Evolutionary conservation across 2,329 filamentous ascomycete species (phyloP).

Genomic region (Aspergillus bombycis): DNA sequence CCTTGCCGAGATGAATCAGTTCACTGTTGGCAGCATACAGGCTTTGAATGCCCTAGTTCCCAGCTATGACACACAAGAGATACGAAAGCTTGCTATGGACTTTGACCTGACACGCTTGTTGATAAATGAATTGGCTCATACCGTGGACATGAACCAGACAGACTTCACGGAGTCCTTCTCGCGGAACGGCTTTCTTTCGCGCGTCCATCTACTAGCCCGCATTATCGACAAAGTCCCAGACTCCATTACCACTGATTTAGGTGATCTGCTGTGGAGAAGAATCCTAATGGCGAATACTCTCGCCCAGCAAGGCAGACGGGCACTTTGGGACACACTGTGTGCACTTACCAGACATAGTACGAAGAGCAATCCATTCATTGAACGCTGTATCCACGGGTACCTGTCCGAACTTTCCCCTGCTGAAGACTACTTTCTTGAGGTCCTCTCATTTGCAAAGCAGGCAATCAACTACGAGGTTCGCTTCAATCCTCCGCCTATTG

Average conservation of each 20-base stretch:
- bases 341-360: constrained; percentile 31
- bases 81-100: constrained; percentile 62
- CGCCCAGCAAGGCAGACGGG: constrained; percentile 63
- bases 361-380: constrained; percentile 44
- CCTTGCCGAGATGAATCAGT: constrained; percentile 64
- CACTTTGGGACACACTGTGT: constrained; percentile 71
- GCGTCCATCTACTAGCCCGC: constrained; percentile 61
- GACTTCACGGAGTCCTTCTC: constrained; percentile 44
- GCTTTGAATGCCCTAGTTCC: constrained; percentile 56
- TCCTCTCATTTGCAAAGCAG: constrained; percentile 49
- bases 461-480: constrained; percentile 54
- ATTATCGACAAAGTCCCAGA: constrained; percentile 65
- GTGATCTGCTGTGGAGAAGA: constrained; percentile 69
- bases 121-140: constrained; percentile 66
- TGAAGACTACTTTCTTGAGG: constrained; percentile 40
- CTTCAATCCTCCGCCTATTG: constrained; percentile 57
- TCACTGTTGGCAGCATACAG: constrained; percentile 73
- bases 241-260: constrained; percentile 64
- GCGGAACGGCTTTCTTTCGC: constrained; percentile 53
- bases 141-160: constrained; percentile 48
- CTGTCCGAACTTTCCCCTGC: constrained; percentile 42
- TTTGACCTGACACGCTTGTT: constrained; percentile 65
- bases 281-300: constrained; percentile 68
- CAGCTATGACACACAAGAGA: constrained; percentile 51
- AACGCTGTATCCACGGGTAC: constrained; percentile 48